Base-by-base conservation (phyloP, 2,329 filamentous ascomycete genomes). In the Chaetomiaceae sp. region DNA sequence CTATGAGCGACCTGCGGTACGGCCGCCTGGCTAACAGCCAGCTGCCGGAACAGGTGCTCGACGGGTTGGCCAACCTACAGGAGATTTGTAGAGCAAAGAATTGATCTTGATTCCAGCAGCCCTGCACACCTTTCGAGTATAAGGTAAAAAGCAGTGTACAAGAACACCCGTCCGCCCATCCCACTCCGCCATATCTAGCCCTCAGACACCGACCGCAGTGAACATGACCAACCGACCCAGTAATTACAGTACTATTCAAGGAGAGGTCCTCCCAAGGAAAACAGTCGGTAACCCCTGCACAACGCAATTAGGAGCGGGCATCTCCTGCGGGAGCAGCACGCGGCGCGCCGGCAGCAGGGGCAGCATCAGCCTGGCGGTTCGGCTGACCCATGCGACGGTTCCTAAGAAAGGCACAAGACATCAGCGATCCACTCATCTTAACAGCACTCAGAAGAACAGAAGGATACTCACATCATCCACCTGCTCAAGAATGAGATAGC, bases 1-100 rank as follows among this genome's bases (percentile, higher is more conserved):
- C 78, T 38, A 69, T 95, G 62, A 94, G 88, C 64, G 87, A 94
- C 65, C 72, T 95, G 45, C 81, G 86, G 37, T 91, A 93, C 59
- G 88, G 89, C 30, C 82, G 81, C 45, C 76, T 93, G 48, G 74
- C 78, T 29, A 84, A 86, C 52, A 64, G 73, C 18, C 73, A 79
- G 49, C 66, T 90, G 26, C 73, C 72, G 20, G 74, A 79, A 38
- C 83, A 89, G 54, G 77, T 88, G 24, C 68, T 88, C 15, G 76
- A 83, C 38, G 83, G 83, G 6, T 68, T 93, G 29, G 69, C 72
- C 51, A 73, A 75, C 51, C 69, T 88, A 27, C 79, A 86, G 61
- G 72, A 79, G 51, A 72, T 75, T 19, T 89, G 85, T 63, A 73
- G 76, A 42, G 34, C 45, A 17, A 55, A 55, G 35, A 52, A 55